Evolutionary conservation across 2,329 filamentous ascomycete species (phyloP).

Genomic region (Colletotrichum aenigma): DNA sequence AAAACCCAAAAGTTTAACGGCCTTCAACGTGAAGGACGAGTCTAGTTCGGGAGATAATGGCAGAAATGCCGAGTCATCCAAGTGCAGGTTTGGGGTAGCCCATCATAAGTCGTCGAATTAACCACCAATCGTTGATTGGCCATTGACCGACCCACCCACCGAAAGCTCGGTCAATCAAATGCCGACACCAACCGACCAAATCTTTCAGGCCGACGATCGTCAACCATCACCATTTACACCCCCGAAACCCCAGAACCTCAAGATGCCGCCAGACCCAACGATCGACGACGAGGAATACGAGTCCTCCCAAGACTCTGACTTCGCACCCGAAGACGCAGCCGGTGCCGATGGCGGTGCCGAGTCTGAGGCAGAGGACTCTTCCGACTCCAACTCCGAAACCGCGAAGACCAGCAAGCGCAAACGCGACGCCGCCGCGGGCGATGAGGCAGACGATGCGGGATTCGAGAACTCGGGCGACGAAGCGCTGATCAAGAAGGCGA

Average conservation of each 20-base stretch:
- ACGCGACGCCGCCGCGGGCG: constrained; percentile 25
- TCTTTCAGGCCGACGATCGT: not conserved
- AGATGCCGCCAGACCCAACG: constrained; percentile 47
- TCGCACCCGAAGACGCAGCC: constrained; percentile 61
- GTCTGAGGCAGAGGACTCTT: constrained; percentile 53
- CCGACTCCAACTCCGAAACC: constrained; percentile 40
- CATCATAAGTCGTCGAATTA: not conserved
- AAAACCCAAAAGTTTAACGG: not conserved
- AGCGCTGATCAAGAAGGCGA: constrained; percentile 67
- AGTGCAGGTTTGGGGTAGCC: not conserved
- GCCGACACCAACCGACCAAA: constrained; percentile 8
- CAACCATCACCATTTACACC: not conserved
- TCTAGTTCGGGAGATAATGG: not conserved
- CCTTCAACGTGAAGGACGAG: not conserved
- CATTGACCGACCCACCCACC: not conserved
- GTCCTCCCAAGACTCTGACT: constrained; percentile 77
- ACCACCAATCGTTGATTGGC: not conserved
- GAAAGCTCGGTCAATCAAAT: constrained; percentile 1
- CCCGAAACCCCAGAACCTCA: constrained; percentile 9
- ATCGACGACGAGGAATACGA: constrained; percentile 60
- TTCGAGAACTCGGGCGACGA: constrained; percentile 77
- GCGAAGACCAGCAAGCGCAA: constrained; percentile 36
- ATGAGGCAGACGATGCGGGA: constrained; percentile 48
- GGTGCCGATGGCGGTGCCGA: constrained; percentile 48
- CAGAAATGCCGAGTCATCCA: not conserved